Percentiles rank a stretch among this genome's conserved stretches.
Conservation (phyloP, 495 filamentous ascomycete species). For the Glarea lozoyensis region DNA sequence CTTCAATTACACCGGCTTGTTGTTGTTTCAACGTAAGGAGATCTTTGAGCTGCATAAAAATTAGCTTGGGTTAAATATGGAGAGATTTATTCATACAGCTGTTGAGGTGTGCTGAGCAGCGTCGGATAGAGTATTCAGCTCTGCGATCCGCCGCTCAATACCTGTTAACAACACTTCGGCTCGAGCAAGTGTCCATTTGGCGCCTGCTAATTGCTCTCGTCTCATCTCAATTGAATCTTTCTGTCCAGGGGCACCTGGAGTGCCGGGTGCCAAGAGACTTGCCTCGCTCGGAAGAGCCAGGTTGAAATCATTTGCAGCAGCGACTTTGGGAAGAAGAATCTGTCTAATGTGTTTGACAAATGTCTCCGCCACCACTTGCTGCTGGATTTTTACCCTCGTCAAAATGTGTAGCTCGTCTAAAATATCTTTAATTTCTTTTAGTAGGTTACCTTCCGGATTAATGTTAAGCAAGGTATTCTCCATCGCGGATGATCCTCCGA, state of each 20-base stretch:
- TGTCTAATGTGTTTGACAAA: not conserved
- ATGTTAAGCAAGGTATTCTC: not conserved
- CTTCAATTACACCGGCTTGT: conserved; percentile 51
- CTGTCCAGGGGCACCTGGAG: too few species aligned
- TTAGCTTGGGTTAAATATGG: not conserved
- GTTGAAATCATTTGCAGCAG: not conserved
- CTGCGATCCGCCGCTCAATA: not conserved
- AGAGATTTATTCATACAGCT: not conserved
- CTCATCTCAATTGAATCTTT: not conserved
- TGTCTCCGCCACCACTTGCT: not conserved
- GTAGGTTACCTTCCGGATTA: not conserved
- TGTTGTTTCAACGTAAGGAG: conserved; percentile 48
- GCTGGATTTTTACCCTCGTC: not conserved
- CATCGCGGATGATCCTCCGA: not conserved
- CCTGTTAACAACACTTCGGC: not conserved
- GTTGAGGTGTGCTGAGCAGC: not conserved
- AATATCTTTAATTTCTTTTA: not conserved
- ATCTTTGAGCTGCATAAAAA: too few species aligned
- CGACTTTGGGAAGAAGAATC: not conserved
- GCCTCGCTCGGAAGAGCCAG: not conserved
- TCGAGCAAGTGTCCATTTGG: not conserved
- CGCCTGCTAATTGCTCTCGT: not conserved
- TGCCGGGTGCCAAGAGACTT: too few species aligned
- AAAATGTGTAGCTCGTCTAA: not conserved
- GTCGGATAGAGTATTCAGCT: not conserved